phyloP scores from a whole-genome alignment of 306 rosid genomes.

The Lablab purpureus region DNA sequence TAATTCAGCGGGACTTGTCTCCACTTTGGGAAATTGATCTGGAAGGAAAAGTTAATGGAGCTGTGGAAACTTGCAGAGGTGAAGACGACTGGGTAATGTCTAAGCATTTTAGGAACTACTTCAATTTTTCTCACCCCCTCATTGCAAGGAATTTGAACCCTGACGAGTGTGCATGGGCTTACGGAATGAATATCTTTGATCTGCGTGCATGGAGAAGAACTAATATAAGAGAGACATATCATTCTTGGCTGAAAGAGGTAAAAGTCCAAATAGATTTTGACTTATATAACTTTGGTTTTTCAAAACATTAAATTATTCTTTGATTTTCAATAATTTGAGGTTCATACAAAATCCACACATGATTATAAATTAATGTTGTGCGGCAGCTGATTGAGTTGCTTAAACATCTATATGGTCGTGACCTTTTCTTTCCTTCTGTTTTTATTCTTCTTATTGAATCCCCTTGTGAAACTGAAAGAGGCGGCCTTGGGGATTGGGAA shows the following conservation, averaged over 20 bases:
- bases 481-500: not conserved
- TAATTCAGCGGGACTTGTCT: conserved; percentile 63
- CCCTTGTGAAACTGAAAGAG: conserved; percentile 4
- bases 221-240: conserved; percentile 53
- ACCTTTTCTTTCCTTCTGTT: not conserved
- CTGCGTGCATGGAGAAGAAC: conserved; percentile 58
- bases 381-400: conserved; percentile 12
- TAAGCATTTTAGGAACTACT: conserved; percentile 56
- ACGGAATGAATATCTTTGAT: conserved; percentile 67
- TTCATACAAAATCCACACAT: not conserved
- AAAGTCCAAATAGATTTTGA: conserved; percentile 22
- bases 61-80: conserved; percentile 67
- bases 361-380: conserved; percentile 18
- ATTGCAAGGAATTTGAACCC: conserved; percentile 53
- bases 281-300: conserved; percentile 3
- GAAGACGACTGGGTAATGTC: conserved; percentile 68
- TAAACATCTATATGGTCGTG: not conserved
- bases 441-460: not conserved
- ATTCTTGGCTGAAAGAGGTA: conserved; percentile 65
- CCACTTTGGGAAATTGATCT: conserved; percentile 62
- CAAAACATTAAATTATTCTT: not conserved
- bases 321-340: conserved; percentile 28
- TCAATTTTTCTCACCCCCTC: conserved; percentile 59
- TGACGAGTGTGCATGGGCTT: conserved; percentile 68
- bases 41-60: conserved; percentile 64